phyloP scores from a whole-genome alignment of 176 grass and related monocot species.

The Phoenix dactylifera region DNA sequence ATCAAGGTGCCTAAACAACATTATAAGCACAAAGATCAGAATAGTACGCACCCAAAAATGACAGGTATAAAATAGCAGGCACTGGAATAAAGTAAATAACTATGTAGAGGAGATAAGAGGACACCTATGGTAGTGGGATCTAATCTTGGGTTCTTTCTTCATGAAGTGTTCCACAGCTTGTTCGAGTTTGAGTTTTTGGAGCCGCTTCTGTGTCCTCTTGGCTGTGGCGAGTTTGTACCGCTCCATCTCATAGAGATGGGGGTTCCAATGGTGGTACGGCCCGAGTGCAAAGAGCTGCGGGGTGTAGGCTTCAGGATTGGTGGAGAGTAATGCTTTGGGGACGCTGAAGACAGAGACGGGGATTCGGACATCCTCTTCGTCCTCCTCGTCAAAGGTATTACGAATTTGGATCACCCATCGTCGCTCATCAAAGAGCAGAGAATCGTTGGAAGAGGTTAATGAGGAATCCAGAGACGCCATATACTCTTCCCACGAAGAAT shows the following conservation, averaged over 20 bases:
- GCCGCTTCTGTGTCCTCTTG: constrained; percentile 4
- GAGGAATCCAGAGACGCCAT: too few species aligned
- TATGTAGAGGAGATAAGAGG: not conserved
- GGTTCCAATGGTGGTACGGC: constrained; percentile 9
- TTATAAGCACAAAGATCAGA: too few species aligned
- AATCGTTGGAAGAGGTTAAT: too few species aligned
- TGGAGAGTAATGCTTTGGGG: not conserved
- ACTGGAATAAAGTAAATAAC: too few species aligned
- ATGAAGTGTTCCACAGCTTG: not conserved
- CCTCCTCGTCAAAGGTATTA: not conserved
- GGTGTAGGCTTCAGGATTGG: constrained; percentile 10
- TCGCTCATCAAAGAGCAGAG: too few species aligned
- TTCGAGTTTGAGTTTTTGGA: not conserved
- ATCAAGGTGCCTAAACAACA: constrained; percentile 46
- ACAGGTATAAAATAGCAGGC: too few species aligned
- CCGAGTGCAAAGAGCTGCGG: constrained; percentile 14
- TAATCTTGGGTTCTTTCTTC: not conserved
- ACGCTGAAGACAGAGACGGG: constrained; percentile 3
- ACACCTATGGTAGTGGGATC: constrained; percentile 14
- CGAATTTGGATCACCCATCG: too few species aligned
- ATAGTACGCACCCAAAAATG: too few species aligned
- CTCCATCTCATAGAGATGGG: constrained; percentile 19
- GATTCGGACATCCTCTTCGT: not conserved
- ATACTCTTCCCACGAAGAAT: too few species aligned
- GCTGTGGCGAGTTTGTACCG: constrained; percentile 18